A percentile compares a stretch with the other conserved stretches of the same genome.
Conservation (phyloP, 805 yeast genomes). For the Candida ponderosae region DNA sequence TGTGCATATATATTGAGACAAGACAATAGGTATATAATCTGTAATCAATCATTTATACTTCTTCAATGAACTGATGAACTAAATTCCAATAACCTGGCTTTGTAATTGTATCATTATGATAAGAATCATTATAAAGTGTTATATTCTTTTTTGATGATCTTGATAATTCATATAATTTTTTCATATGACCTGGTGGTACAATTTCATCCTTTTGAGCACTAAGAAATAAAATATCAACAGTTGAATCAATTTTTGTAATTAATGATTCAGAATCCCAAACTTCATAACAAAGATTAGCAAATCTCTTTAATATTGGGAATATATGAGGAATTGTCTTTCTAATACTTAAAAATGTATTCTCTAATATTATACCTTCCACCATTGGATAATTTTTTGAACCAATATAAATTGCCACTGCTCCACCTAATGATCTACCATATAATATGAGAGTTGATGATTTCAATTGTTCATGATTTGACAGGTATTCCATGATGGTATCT, state of each 20-base stretch:
- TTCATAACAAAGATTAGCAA: constrained; percentile 63
- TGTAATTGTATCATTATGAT: constrained; percentile 77
- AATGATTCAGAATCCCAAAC: constrained; percentile 72
- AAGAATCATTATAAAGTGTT: constrained; percentile 48
- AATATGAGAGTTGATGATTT: constrained; percentile 48
- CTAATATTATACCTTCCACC: constrained; percentile 64
- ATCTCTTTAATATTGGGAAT: constrained; percentile 55
- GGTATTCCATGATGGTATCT: constrained; percentile 53
- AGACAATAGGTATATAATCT: neutral
- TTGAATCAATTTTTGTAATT: constrained; percentile 40
- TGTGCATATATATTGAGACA: neutral
- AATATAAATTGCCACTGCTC: constrained; percentile 85
- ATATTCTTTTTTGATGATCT: constrained; percentile 43
- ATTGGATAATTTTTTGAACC: constrained; percentile 48
- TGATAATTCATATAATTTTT: constrained; percentile 43
- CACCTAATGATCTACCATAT: constrained; percentile 90
- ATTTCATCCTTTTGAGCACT: constrained; percentile 79
- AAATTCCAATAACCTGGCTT: constrained; percentile 75
- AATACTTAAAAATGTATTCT: constrained; percentile 78
- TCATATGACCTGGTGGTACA: constrained; percentile 86
- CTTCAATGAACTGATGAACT: constrained; percentile 45
- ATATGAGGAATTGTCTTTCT: constrained; percentile 66
- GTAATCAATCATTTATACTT: no score
- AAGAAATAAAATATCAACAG: constrained; percentile 61
- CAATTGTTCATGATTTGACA: constrained; percentile 47